Percentiles rank a stretch among this genome's conserved stretches.
These are phyloP conservation scores for Ascochyta pisi DNA, from an alignment of 2,329 filamentous ascomycete species.

Conservation along the genomic window DNA sequence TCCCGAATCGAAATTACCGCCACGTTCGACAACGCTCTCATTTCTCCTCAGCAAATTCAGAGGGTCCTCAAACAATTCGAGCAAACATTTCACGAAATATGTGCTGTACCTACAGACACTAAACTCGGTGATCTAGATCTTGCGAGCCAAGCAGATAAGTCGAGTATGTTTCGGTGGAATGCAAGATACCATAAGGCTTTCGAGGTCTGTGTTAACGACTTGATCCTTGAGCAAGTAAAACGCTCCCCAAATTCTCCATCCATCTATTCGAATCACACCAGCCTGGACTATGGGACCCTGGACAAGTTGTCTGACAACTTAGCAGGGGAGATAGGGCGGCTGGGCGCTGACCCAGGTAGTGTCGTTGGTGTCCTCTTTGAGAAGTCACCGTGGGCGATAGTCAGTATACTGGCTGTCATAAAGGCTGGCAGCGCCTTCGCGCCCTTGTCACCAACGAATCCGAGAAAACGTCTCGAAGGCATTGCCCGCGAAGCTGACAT, in stretches of 20 bases:
- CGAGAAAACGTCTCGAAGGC: conserved; percentile 21
- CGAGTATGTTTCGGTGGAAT: not conserved
- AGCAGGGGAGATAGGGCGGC: not conserved
- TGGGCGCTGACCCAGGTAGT: not conserved
- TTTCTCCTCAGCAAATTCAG: not conserved
- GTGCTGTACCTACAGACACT: not conserved
- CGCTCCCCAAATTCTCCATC: not conserved
- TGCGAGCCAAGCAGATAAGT: conserved; percentile 1
- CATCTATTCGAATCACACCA: not conserved
- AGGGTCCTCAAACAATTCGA: conserved; percentile 4
- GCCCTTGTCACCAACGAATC: conserved; percentile 28
- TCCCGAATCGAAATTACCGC: not conserved
- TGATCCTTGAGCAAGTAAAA: not conserved
- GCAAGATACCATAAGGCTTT: conserved; percentile 1
- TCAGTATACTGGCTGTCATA: conserved; percentile 40
- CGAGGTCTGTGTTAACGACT: conserved; percentile 2
- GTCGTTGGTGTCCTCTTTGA: conserved; percentile 32
- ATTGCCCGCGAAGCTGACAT: conserved; percentile 29
- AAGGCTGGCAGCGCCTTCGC: conserved; percentile 38
- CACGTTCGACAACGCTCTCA: not conserved
- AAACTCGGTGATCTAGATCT: conserved; percentile 1
- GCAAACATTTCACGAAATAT: conserved; percentile 1
- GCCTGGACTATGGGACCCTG: not conserved
- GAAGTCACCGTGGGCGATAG: conserved; percentile 43
- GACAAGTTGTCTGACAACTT: not conserved